Evolutionary conservation across 768 basidiomycete species (phyloP).

Genomic region (Tubosaeta sp.): DNA sequence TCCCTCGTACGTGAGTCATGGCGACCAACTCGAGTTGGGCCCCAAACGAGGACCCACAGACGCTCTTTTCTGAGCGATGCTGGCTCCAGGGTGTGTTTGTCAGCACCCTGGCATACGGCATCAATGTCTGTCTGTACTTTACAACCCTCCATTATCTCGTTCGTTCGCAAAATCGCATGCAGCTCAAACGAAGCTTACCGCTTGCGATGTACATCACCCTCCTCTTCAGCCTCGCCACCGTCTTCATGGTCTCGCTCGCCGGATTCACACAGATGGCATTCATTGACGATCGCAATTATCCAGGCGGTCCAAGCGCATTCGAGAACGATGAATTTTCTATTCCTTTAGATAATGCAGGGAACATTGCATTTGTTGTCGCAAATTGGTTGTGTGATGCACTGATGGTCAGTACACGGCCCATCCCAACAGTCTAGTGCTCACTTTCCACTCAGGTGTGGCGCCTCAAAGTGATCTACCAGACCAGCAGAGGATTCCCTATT

Average conservation of each 20-base stretch:
- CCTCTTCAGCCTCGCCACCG: slow-evolving; percentile 9
- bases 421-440: not conserved
- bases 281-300: slow-evolving; percentile 30
- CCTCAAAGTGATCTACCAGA: slow-evolving; percentile 18
- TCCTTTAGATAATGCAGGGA: slow-evolving; percentile 14
- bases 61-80: slow-evolving; percentile 15
- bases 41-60: slow-evolving; percentile 6
- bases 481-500: not conserved
- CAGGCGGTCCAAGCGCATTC: slow-evolving; percentile 28
- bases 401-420: slow-evolving; percentile 10
- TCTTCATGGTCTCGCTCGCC: slow-evolving; percentile 15
- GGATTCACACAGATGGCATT: slow-evolving; percentile 27
- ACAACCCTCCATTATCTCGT: slow-evolving; percentile 9
- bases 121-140: slow-evolving; percentile 4
- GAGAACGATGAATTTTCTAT: slow-evolving; percentile 17
- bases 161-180: not conserved
- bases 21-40: slow-evolving; percentile 17
- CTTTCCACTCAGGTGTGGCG: slow-evolving; percentile 8
- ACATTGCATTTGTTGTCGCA: slow-evolving; percentile 5
- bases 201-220: slow-evolving; percentile 5
- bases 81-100: slow-evolving; percentile 14
- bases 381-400: slow-evolving; percentile 18
- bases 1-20: slow-evolving; percentile 2
- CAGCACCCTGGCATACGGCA: slow-evolving; percentile 10
- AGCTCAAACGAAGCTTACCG: slow-evolving; percentile 4